Evolutionary conservation across 2,329 filamentous ascomycete species (phyloP).

Genomic region (Fusarium sp.): DNA sequence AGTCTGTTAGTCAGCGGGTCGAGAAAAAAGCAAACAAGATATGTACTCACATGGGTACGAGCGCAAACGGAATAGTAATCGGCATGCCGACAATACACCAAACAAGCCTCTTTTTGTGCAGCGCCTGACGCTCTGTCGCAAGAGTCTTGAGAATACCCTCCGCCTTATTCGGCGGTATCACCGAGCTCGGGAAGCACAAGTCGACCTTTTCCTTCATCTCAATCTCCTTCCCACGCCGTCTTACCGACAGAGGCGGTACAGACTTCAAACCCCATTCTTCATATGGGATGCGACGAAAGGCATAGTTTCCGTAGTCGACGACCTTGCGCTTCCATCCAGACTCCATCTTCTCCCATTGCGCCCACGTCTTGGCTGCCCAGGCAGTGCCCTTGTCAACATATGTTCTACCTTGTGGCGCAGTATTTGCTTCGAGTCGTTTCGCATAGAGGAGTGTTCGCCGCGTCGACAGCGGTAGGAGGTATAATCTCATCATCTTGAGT

Average conservation of each 20-base stretch:
- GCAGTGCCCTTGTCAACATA: conserved; percentile 75
- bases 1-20: background rate
- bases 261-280: conserved; percentile 99
- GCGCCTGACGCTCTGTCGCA: conserved; percentile 80
- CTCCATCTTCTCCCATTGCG: conserved; percentile 86
- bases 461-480: conserved; percentile 92
- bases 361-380: conserved; percentile 83
- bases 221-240: conserved; percentile 72
- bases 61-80: conserved; percentile 81
- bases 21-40: background rate
- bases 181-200: conserved; percentile 79
- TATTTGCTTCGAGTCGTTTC: conserved; percentile 74
- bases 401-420: conserved; percentile 60
- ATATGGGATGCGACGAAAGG: conserved; percentile 88
- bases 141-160: conserved; percentile 74
- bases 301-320: conserved; percentile 86
- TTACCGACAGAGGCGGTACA: conserved; percentile 81
- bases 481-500: conserved; percentile 87
- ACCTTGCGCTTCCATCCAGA: conserved; percentile 89
- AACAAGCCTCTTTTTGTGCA: conserved; percentile 81
- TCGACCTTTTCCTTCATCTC: conserved; percentile 74
- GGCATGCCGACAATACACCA: conserved; percentile 89
- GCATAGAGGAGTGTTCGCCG: conserved; percentile 92
- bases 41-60: conserved; percentile 82
- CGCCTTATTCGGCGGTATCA: conserved; percentile 74